Conservation (phyloP, 495 filamentous ascomycete genomes). For the Penicillium psychrofluorescens region DNA sequence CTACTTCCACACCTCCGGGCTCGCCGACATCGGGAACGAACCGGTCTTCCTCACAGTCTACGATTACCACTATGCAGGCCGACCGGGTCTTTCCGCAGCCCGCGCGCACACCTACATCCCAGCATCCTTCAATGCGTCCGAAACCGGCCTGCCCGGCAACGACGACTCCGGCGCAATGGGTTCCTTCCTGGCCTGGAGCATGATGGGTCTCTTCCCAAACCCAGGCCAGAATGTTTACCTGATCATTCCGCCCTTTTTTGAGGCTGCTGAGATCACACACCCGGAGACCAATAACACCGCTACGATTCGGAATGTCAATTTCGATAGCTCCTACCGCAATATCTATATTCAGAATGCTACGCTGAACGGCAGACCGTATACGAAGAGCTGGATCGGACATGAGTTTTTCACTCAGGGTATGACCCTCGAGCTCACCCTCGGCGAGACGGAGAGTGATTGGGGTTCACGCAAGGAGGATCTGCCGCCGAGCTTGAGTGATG, state of each 20-base stretch:
- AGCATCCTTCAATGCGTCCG: slow-evolving; percentile 49
- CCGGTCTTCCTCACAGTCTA: slow-evolving; percentile 64
- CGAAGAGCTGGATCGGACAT: slow-evolving; percentile 65
- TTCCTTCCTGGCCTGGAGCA: slow-evolving; percentile 54
- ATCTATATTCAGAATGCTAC: slow-evolving; percentile 66
- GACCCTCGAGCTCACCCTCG: slow-evolving; percentile 60
- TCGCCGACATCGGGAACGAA: slow-evolving; percentile 68
- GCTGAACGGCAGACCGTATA: slow-evolving; percentile 58
- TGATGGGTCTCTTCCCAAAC: slow-evolving; percentile 64
- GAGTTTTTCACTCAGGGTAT: slow-evolving; percentile 67
- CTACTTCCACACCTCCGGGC: slow-evolving; percentile 58
- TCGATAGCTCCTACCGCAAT: slow-evolving; percentile 47
- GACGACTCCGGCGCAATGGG: slow-evolving; percentile 65
- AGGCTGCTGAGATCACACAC: slow-evolving; percentile 53
- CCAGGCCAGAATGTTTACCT: slow-evolving; percentile 69
- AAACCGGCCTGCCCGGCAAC: slow-evolving; percentile 60
- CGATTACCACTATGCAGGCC: slow-evolving; percentile 66
- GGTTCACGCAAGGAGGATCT: slow-evolving; percentile 57
- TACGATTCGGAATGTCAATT: slow-evolving; percentile 53
- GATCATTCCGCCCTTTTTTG: slow-evolving; percentile 60
- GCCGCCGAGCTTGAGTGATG: slow-evolving; percentile 42
- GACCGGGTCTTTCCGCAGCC: slow-evolving; percentile 54
- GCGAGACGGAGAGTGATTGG: slow-evolving; percentile 59
- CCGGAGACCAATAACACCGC: slow-evolving; percentile 54
- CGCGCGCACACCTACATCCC: slow-evolving; percentile 62